These are phyloP conservation scores for Pyrenochaeta sp. DNA, from an alignment of 2,329 filamentous ascomycete genomes.

Conservation along the genomic window DNA sequence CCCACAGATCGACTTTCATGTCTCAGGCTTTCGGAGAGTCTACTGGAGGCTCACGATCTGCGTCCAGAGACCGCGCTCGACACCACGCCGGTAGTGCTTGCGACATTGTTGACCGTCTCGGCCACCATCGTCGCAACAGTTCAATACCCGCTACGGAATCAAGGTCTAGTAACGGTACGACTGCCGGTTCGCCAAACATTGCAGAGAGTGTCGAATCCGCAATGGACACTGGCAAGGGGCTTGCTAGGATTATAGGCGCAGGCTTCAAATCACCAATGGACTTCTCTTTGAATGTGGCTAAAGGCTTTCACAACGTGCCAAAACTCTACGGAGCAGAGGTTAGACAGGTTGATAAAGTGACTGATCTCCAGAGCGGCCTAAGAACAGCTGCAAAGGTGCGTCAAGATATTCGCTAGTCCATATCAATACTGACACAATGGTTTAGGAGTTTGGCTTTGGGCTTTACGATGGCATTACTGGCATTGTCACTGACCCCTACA, in stretches of 20 bases:
- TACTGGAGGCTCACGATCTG: conserved; percentile 37
- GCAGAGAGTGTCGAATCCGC: conserved; percentile 61
- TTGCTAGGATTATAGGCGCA: conserved; percentile 77
- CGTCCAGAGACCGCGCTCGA: conserved; percentile 30
- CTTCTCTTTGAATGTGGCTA: conserved; percentile 81
- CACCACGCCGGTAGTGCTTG: conserved; percentile 7
- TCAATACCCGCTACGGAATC: conserved; percentile 28
- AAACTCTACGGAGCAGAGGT: conserved; percentile 86
- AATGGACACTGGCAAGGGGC: conserved; percentile 71
- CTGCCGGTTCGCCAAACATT: conserved; percentile 13
- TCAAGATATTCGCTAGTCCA: neutral
- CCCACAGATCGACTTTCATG: conserved; percentile 41
- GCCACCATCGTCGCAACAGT: conserved; percentile 19
- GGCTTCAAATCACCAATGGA: conserved; percentile 84
- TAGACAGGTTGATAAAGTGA: conserved; percentile 79
- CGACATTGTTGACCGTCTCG: conserved; percentile 3
- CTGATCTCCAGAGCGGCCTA: conserved; percentile 77
- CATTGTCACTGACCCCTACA: conserved; percentile 78
- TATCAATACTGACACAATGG: conserved; percentile 11
- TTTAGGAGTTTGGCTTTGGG: conserved; percentile 75
- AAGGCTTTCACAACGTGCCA: conserved; percentile 88
- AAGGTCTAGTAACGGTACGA: conserved; percentile 23
- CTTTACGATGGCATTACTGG: conserved; percentile 85
- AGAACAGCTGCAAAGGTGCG: conserved; percentile 75
- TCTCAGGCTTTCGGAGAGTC: conserved; percentile 42